Evolutionary conservation across 2,329 filamentous ascomycete genomes (phyloP), one percentile per base, ranked within the genome.

Genomic region (Fusarium proliferatum): DNA sequence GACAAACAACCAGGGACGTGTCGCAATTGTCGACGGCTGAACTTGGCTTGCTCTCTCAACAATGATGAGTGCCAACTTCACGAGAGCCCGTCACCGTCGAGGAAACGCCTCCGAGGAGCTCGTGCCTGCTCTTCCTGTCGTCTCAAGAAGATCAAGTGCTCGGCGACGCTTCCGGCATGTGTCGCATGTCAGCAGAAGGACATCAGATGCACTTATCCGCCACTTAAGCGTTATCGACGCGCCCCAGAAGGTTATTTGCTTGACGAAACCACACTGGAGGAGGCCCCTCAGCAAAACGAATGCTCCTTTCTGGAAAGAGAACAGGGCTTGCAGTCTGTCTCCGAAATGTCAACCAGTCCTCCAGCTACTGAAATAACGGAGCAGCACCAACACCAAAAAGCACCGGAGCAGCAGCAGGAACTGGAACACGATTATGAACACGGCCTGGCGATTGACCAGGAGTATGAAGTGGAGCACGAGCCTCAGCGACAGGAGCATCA

Each of bases 41-140:
- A 3, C 3, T 9, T 49, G 6, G 9, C 2, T 33, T 49, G 46
- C 46, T 49, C 46, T 17, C 28, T 33, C 28, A 9, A 33, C 0
- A 12, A n/a, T n/a, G 46, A 49, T n/a, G 21, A 33, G 1, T 0
- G n/a, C 5, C 21, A 49, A 1, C 2, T 33, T 33, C 21, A 16
- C 28, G 21, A 33, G 7, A 49, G 10, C 21, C 28, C 28, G 28
- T 9, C 21, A 9, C 28, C 46, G 10, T 33, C 28, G 6, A 49
- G 15, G 1, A 49, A n/a, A 17, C 46, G 21, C 7, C 46, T 49
- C 10, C 33, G 46, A 49, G 46, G 46, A n/a, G 21, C 46, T 30
- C 46, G 46, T 1, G 21, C 28, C 10, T 49, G 46, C 5, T 49
- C 46, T 49, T n/a, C 16, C 46, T n/a, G 46, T 17, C 46, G 46